Base-by-base conservation (phyloP, 306 rosid species). In the Glycine latifolia region DNA sequence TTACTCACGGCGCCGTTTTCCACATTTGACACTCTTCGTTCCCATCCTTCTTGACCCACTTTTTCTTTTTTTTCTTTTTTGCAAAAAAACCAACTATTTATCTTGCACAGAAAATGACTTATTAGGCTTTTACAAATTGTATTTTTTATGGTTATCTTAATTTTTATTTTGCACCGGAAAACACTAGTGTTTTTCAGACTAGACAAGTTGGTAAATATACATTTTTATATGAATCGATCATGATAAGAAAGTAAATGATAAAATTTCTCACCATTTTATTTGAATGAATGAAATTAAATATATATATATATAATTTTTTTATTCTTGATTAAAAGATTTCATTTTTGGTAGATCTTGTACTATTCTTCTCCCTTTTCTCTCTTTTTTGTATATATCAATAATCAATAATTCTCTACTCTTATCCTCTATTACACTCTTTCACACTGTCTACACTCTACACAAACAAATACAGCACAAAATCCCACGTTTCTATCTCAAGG, bases 1-100 rank as follows among this genome's bases (percentile, higher is more conserved):
- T 82, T 67, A 47, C 65, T 79, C 88, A 71, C 82, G 83, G 88
- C 87, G 86, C 85, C 85, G 91, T 81, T 92, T 89, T 89, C 76
- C 78, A 70, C 58, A 54, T 80, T 87, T 80, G 75, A 55, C 81
- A 79, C 78, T 46, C 75, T 73, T 8, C 37, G 5, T 59, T 79
- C 83, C 77, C n/a, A 2, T 46, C 14, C 75, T 83, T 77, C 70
- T 83, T 83, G 79, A 77, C 86, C 41, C 8, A 2, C 39, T 41
- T 68, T 67, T 72, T 62, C 35, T 2, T 37, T 37, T 35, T 35
- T 35, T 35, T 35, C 3, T 53, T 78, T 77, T 39, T 3, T 1
- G 0, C 14, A 39, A 31, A 13, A 3, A 3, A 43, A 15, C 5
- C 13, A 73, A 73, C 37, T 9, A 14, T 8, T 67, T 67, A 67